Evolutionary conservation across 306 rosid genomes (phyloP), one percentile per base, ranked within the genome.

Genomic region (Trifolium dubium): DNA sequence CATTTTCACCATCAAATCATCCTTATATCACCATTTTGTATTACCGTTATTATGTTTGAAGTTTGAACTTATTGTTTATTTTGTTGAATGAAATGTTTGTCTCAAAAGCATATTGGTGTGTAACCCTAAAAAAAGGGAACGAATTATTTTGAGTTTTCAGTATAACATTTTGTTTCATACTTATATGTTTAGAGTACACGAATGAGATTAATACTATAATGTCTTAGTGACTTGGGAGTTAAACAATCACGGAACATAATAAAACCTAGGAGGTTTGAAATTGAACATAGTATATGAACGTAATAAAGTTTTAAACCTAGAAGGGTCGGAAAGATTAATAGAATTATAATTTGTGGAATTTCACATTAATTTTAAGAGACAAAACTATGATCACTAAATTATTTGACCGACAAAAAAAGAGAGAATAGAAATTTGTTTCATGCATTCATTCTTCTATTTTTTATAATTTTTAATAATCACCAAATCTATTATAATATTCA

Each of bases 71-170:
- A 43, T 13, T 51, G 2, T 53, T 5, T 61, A 6, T 69, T 13
- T 58, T 74, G 12, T 59, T 28, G 23, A 51, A 23, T 72, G 77
- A 34, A 73, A 58, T 61, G 44, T 76, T 71, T 81, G 44, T 65
- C 10, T 43, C 5, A 34, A 17, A 55, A 23, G 62, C 15, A 55
- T 55, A 23, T 18, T 53, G 30, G 59, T 18, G 10, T 4, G 10
- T 17, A 1, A 8, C 3, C 9, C 9, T 13, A 9, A 34, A 62
- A 37, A 28, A 23, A 10, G 4, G 35, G 10, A 0, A 17, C 12
- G 32, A 54, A 54, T 18, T 54, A 54, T 18, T 54, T 54, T 18
- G 29, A 62, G 29, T 62, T 62, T 60, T 60, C 9, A 55, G 4
- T 19, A 19, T 9, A 9, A 8, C 3, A 3, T 54, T 54, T 4